Conservation (phyloP, 352 stramenopile species). For the Thalassiosira hispida region DNA sequence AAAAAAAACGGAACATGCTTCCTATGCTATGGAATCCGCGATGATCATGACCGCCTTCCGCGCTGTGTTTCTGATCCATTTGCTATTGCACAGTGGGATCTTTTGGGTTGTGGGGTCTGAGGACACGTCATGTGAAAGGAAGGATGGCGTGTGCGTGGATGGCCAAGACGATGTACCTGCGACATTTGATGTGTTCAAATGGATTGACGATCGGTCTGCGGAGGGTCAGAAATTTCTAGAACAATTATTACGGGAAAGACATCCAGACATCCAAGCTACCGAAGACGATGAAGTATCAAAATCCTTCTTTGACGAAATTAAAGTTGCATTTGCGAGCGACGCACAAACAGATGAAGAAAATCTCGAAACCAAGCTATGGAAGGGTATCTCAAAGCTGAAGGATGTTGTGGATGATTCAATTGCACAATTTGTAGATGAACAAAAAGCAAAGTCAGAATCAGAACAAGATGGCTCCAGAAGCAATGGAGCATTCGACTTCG, state of each 20-base stretch:
- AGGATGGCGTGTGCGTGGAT: not conserved
- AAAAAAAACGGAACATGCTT: not conserved
- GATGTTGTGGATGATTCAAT: slow-evolving; percentile 2
- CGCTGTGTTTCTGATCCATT: not conserved
- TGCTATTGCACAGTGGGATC: not conserved
- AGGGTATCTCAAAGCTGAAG: not conserved
- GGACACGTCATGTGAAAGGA: slow-evolving; percentile 1
- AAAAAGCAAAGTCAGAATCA: not conserved
- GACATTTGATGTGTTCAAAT: slow-evolving; percentile 22
- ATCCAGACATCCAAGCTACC: too few relatives aligned
- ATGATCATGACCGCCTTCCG: not conserved
- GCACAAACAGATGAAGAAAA: not conserved
- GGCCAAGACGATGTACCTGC: not conserved
- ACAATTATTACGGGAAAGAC: too few relatives aligned
- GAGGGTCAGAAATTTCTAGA: slow-evolving; percentile 11
- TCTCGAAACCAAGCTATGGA: slow-evolving; percentile 3
- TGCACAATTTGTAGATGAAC: not conserved
- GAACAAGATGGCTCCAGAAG: not conserved
- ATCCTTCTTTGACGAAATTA: slow-evolving; percentile 33
- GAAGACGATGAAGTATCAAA: not conserved
- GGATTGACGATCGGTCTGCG: slow-evolving; percentile 6
- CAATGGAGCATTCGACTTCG: slow-evolving; percentile 8
- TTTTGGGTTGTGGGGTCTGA: not conserved
- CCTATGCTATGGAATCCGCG: too few relatives aligned
- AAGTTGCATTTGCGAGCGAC: slow-evolving; percentile 7